These are phyloP conservation scores for Diaporthe sp. DNA, from an alignment of 2,329 filamentous ascomycete genomes.

Conservation along the genomic window DNA sequence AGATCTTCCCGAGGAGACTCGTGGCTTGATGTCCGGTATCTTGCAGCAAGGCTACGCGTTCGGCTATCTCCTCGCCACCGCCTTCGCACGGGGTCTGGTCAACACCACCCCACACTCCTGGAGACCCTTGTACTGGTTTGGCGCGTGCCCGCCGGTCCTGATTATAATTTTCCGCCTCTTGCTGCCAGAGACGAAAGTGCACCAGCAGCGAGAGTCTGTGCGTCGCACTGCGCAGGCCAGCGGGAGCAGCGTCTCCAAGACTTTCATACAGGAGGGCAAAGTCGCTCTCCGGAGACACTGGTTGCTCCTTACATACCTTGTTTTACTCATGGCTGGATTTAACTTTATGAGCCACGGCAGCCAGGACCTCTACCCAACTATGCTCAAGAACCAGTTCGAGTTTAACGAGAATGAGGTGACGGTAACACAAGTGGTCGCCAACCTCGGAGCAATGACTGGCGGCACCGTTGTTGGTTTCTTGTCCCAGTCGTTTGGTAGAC, in stretches of 20 bases:
- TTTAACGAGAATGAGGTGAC: slow-evolving; percentile 71
- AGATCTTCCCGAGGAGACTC: slow-evolving; percentile 76
- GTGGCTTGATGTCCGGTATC: slow-evolving; percentile 82
- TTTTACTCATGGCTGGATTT: slow-evolving; percentile 90
- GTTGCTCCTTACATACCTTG: slow-evolving; percentile 84
- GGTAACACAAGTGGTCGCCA: slow-evolving; percentile 79
- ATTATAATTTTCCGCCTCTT: slow-evolving; percentile 85
- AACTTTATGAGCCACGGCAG: slow-evolving; percentile 92
- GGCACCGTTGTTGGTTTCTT: slow-evolving; percentile 77
- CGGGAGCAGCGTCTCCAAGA: slow-evolving; percentile 67
- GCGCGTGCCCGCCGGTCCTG: slow-evolving; percentile 82
- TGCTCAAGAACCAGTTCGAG: slow-evolving; percentile 69
- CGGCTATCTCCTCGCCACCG: slow-evolving; percentile 74
- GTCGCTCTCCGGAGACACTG: slow-evolving; percentile 85
- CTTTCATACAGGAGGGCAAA: slow-evolving; percentile 83
- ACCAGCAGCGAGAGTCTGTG: slow-evolving; percentile 75
- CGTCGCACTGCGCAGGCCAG: slow-evolving; percentile 55
- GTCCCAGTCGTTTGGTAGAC: slow-evolving; percentile 78
- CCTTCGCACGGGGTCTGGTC: slow-evolving; percentile 76
- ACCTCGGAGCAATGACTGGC: slow-evolving; percentile 78
- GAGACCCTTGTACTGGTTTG: slow-evolving; percentile 93
- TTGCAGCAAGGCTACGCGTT: slow-evolving; percentile 80
- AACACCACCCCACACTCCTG: slow-evolving; percentile 84
- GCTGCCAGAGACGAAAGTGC: slow-evolving; percentile 84
- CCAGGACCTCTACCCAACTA: slow-evolving; percentile 73